Percentiles rank a stretch among this genome's conserved stretches.
Conservation (phyloP, 805 yeast species). For the Ogataea philodendri region DNA sequence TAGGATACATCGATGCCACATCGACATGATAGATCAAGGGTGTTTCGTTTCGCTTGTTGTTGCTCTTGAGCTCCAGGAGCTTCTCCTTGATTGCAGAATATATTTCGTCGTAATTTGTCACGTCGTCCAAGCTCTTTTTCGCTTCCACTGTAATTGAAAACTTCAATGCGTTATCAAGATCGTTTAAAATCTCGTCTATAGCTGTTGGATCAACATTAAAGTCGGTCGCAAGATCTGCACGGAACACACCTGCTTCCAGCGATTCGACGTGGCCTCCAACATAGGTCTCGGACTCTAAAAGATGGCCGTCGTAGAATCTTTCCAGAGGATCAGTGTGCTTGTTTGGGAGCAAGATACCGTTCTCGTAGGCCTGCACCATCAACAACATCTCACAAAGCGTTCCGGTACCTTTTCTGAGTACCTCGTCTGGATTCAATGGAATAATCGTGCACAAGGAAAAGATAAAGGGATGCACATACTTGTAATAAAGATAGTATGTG, state of each 20-base stretch:
- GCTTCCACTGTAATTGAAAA: constrained; percentile 86
- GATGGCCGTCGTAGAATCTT: constrained; percentile 90
- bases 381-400: constrained; percentile 96
- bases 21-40: constrained; percentile 97
- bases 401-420: constrained; percentile 95
- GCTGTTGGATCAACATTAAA: constrained; percentile 81
- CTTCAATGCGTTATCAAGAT: constrained; percentile 71
- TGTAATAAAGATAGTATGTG: constrained; percentile 91
- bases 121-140: constrained; percentile 67
- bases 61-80: constrained; percentile 56
- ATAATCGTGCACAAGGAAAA: constrained; percentile 93
- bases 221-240: constrained; percentile 77
- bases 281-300: constrained; percentile 91
- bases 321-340: constrained; percentile 94
- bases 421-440: constrained; percentile 96
- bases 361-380: constrained; percentile 91
- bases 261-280: constrained; percentile 99
- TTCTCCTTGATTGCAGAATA: constrained; percentile 52
- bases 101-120: constrained; percentile 77
- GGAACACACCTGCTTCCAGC: constrained; percentile 94
- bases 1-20: constrained; percentile 99
- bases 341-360: constrained; percentile 79
- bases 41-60: constrained; percentile 65
- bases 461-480: constrained; percentile 95
- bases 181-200: constrained; percentile 71